A percentile compares a stretch with the other conserved stretches of the same genome.
Conservation (phyloP, 257 asterid genomes). For the Nicotiana tabacum region DNA sequence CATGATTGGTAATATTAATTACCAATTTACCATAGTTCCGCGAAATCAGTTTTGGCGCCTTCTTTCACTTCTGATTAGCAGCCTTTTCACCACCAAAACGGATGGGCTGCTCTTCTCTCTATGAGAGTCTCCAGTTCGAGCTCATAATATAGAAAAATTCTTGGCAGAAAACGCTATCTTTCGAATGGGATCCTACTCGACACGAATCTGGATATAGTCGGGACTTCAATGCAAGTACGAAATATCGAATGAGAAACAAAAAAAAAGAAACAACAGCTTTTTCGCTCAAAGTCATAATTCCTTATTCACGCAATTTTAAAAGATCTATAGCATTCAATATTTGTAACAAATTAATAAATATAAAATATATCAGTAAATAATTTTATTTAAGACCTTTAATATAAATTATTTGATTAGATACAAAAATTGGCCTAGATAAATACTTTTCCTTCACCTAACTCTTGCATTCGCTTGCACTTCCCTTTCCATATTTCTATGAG, state of each 20-base stretch:
- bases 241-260: too few species aligned
- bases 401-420: not conserved
- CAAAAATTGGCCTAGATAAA: not conserved
- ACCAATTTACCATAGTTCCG: not conserved
- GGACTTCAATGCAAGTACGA: too few species aligned
- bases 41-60: not conserved
- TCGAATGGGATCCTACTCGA: too few species aligned
- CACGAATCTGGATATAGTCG: too few species aligned
- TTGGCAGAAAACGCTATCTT: too few species aligned
- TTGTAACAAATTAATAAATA: not conserved
- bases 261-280: not conserved
- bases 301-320: not conserved
- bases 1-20: not conserved
- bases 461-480: not conserved
- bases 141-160: too few species aligned
- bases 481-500: conserved; percentile 8
- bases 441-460: not conserved
- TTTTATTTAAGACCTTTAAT: not conserved
- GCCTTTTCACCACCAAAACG: not conserved
- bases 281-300: not conserved
- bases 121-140: too few species aligned
- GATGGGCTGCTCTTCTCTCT: too few species aligned
- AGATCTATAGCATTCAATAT: not conserved
- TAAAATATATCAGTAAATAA: not conserved
- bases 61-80: not conserved